Base-by-base conservation (phyloP, 1,284 basidiomycete species). In the Stereum hirsutum region DNA sequence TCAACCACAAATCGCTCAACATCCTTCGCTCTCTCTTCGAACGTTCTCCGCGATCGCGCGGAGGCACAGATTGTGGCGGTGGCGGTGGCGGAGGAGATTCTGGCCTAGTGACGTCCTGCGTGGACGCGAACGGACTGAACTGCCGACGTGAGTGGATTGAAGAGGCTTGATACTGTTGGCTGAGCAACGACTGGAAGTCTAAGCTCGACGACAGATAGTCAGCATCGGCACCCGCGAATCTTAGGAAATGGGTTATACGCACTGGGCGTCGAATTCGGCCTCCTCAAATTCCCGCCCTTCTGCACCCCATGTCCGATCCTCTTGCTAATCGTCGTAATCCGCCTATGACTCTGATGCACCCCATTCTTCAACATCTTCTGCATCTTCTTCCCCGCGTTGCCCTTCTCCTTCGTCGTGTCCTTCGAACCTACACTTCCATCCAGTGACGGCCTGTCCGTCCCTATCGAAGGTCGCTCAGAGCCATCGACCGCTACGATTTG, bases 1-100 rank as follows among this genome's bases (percentile, higher is more conserved):
- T 88, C 5, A 98, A 66, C 95, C 95, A 99, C 17, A 98, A 66
- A 52, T 91, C 81, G 44, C 86, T 89, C 44, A 98, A 66, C 27
- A 94, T 62, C 25, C 81, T 68, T 30, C 80, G 78, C 69, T 74
- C n/a, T 73, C 67, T 12, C 69, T 69, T 5, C 74, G 68, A 32
- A 56, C 61, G 44, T 67, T 74, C 48, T 60, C 62, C 44, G 68
- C 69, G 61, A 5, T 70, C 59, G 4, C 63, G 64, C 4, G 59
- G 61, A 17, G 55, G 51, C 20, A 52, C 39, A 44, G 47, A 47
- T 0, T 57, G 55, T 4, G 70, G 66, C 1, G 68, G 66, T 3
- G 70, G 61, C 5, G 69, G 69, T 2, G 65, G 64, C 5, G 63
- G 60, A 15, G 60, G 59, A n/a, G 60, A 58, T 2, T 57, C 56